These are phyloP conservation scores for Glaciozyma martinii DNA, from an alignment of 768 basidiomycete species.

Conservation along the genomic window DNA sequence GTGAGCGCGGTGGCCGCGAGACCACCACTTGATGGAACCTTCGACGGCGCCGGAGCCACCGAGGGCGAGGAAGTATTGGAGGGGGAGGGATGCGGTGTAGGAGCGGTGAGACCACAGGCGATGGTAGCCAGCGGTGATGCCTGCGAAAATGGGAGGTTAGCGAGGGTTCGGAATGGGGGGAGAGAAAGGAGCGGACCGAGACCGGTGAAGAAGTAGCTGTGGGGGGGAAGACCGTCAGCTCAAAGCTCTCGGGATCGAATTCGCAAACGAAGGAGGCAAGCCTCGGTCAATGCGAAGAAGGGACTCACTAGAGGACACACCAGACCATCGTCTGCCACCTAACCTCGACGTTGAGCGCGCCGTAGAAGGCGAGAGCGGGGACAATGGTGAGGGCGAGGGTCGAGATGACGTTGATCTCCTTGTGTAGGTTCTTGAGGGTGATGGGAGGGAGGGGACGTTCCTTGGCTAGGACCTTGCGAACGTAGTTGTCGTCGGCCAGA, in stretches of 20 bases:
- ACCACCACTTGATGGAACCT: constrained; percentile 99
- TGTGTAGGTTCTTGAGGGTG: constrained; percentile 39
- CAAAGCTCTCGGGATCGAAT: neutral
- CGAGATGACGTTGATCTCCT: constrained; percentile 41
- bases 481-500: constrained; percentile 37
- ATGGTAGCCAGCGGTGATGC: constrained; percentile 88
- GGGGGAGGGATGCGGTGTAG: constrained; percentile 77
- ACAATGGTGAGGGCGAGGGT: constrained; percentile 50
- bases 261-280: neutral
- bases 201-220: constrained; percentile 67
- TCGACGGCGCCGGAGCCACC: constrained; percentile 87
- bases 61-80: constrained; percentile 75
- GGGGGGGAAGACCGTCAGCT: neutral
- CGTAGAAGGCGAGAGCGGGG: constrained; percentile 65
- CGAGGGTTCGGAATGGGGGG: constrained; percentile 20
- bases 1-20: constrained; percentile 83
- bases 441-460: constrained; percentile 44
- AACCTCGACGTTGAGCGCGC: constrained; percentile 53
- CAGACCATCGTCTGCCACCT: constrained; percentile 69
- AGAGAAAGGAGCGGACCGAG: constrained; percentile 51
- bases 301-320: constrained; percentile 47
- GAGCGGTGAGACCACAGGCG: constrained; percentile 93
- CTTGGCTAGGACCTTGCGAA: constrained; percentile 41
- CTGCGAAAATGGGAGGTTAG: constrained; percentile 34
- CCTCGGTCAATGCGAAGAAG: neutral